Conservation (phyloP, 306 rosid genomes). For the Casuarina glauca region DNA sequence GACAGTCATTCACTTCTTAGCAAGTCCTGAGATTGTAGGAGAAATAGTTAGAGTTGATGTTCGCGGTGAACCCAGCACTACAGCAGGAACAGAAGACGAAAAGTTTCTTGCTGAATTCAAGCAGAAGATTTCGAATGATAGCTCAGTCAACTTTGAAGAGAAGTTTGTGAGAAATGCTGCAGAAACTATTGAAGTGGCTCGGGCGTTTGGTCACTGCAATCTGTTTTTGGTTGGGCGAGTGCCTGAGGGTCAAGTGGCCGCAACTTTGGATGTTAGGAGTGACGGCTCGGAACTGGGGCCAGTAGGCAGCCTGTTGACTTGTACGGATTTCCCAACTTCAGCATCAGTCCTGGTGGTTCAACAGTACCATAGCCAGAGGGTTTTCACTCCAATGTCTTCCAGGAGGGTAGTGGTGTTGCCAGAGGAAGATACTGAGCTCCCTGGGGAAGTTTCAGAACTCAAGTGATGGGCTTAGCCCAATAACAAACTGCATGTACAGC, state of each 20-base stretch:
- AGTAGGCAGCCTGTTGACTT: slow-evolving; percentile 45
- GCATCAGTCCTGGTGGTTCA: slow-evolving; percentile 69
- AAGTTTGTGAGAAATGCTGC: slow-evolving; percentile 29
- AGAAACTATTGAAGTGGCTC: slow-evolving; percentile 31
- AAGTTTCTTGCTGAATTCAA: slow-evolving; percentile 33
- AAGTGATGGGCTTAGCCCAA: not conserved
- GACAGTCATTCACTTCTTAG: slow-evolving; percentile 35
- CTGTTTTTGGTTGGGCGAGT: slow-evolving; percentile 56
- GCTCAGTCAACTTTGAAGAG: slow-evolving; percentile 41
- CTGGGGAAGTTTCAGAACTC: slow-evolving; percentile 6
- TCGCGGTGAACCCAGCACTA: not conserved
- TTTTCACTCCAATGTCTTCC: not conserved
- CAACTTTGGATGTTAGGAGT: slow-evolving; percentile 29
- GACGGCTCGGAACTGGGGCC: slow-evolving; percentile 64
- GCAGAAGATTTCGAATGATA: slow-evolving; percentile 17
- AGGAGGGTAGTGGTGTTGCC: slow-evolving; percentile 3
- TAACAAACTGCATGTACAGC: no score
- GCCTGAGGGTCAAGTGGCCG: slow-evolving; percentile 43
- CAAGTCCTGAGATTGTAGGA: slow-evolving; percentile 22
- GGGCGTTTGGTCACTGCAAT: slow-evolving; percentile 37
- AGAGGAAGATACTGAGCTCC: slow-evolving; percentile 9
- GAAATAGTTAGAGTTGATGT: slow-evolving; percentile 33
- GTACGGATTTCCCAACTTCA: slow-evolving; percentile 34
- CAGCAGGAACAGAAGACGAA: slow-evolving; percentile 23
- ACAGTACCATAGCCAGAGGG: slow-evolving; percentile 30